These are phyloP conservation scores for Candida dubliniensis DNA, from an alignment of 1,139 yeast species.

Conservation along the genomic window DNA sequence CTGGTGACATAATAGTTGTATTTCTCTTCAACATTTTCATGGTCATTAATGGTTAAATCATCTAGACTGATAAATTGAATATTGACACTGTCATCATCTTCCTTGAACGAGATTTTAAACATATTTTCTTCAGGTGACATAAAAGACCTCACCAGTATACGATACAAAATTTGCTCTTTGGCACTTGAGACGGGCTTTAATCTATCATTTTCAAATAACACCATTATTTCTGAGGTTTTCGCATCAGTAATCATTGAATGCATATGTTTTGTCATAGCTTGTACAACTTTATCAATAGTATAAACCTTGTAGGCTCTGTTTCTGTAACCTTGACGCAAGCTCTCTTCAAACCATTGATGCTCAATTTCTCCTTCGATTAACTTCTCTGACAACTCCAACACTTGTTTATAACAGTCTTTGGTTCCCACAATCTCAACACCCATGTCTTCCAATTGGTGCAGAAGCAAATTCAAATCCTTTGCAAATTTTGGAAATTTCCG, in stretches of 20 bases:
- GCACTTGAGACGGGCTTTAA: slow-evolving; percentile 63
- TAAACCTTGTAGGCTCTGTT: slow-evolving; percentile 90
- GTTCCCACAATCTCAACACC: slow-evolving; percentile 72
- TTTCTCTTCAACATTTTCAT: slow-evolving; percentile 70
- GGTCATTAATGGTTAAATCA: slow-evolving; percentile 81
- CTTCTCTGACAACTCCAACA: slow-evolving; percentile 67
- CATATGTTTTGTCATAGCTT: slow-evolving; percentile 85
- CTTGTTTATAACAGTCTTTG: slow-evolving; percentile 73
- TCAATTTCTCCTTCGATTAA: slow-evolving; percentile 90
- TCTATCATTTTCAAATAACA: slow-evolving; percentile 81
- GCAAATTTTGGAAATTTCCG: slow-evolving; percentile 82
- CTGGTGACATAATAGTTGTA: slow-evolving; percentile 95
- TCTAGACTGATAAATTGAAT: slow-evolving; percentile 86
- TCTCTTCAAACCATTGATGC: slow-evolving; percentile 94
- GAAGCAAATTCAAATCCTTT: slow-evolving; percentile 76
- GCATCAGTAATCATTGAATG: slow-evolving; percentile 76
- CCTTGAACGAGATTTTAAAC: slow-evolving; percentile 81
- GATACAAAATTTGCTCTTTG: slow-evolving; percentile 84
- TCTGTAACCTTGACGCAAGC: slow-evolving; percentile 91
- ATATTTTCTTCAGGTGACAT: slow-evolving; percentile 86
- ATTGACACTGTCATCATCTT: slow-evolving; percentile 50
- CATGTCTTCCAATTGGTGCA: slow-evolving; percentile 78
- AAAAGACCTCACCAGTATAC: slow-evolving; percentile 81
- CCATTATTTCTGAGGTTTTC: slow-evolving; percentile 79
- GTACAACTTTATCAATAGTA: slow-evolving; percentile 91